phyloP scores from a whole-genome alignment of 2,329 filamentous ascomycete genomes.

The Lecanosticta acicola region DNA sequence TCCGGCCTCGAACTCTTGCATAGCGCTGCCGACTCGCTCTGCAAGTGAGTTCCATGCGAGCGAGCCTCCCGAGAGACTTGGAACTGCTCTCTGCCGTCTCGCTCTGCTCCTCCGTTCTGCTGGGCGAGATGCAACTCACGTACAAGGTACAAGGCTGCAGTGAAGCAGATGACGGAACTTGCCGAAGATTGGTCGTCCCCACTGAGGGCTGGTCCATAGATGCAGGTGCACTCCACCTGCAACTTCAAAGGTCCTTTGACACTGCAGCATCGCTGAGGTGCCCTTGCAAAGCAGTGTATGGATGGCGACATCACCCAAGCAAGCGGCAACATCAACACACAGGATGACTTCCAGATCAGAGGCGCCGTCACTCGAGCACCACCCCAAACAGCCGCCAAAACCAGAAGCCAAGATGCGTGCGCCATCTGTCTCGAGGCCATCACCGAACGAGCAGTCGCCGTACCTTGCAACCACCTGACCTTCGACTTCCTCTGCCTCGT shows the following conservation, averaged over 20 bases:
- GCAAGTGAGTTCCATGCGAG: too few species aligned
- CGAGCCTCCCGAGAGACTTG: too few species aligned
- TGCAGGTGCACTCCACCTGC: too few species aligned
- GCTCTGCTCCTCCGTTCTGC: too few species aligned
- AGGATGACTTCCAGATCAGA: constrained; percentile 25
- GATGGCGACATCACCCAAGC: constrained; percentile 7
- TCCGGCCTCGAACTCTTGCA: not conserved
- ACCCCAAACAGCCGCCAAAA: constrained; percentile 1
- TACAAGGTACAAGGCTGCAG: too few species aligned
- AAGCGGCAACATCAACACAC: constrained; percentile 3
- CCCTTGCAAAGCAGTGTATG: constrained; percentile 22
- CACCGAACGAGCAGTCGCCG: constrained; percentile 63
- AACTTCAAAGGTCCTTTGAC: too few species aligned
- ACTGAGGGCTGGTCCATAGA: too few species aligned
- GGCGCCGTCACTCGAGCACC: constrained; percentile 19
- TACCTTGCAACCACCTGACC: constrained; percentile 71
- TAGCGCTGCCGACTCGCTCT: not conserved
- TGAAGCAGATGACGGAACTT: too few species aligned
- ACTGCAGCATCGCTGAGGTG: too few species aligned
- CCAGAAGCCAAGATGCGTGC: constrained; percentile 50
- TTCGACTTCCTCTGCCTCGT: constrained; percentile 83
- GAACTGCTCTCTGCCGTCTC: too few species aligned
- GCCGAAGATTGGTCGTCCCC: too few species aligned
- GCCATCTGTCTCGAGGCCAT: constrained; percentile 81
- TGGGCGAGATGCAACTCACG: too few species aligned